These are phyloP conservation scores for Lachancea sp. DNA, from an alignment of 805 yeast genomes.

Conservation along the genomic window DNA sequence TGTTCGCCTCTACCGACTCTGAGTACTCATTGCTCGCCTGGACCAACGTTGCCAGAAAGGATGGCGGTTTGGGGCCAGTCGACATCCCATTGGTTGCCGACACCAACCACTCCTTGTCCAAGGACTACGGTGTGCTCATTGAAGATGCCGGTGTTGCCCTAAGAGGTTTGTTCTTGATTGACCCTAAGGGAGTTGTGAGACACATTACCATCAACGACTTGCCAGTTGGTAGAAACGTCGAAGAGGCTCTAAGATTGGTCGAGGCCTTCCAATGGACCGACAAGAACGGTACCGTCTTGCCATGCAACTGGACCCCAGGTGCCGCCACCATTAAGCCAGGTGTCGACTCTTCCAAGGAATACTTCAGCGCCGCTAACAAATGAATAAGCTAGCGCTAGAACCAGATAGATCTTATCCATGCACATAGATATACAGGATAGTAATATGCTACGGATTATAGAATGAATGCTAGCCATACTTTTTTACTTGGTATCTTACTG, in stretches of 20 bases:
- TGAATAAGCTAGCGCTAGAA: background rate
- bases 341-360: constrained; percentile 70
- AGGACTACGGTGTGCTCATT: constrained; percentile 94
- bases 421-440: too few species aligned
- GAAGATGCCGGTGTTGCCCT: constrained; percentile 96
- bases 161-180: constrained; percentile 97
- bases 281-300: constrained; percentile 98
- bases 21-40: constrained; percentile 96
- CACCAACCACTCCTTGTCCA: constrained; percentile 90
- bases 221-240: constrained; percentile 99
- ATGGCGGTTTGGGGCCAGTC: constrained; percentile 96
- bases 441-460: too few species aligned
- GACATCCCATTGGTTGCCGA: constrained; percentile 93
- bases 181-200: constrained; percentile 91
- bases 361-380: constrained; percentile 61
- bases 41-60: constrained; percentile 94
- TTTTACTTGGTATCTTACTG: too few species aligned
- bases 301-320: constrained; percentile 99
- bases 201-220: constrained; percentile 97
- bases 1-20: constrained; percentile 97
- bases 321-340: constrained; percentile 85
- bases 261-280: constrained; percentile 99
- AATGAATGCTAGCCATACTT: too few species aligned
- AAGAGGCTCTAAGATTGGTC: constrained; percentile 92
- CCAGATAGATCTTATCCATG: background rate